Conservation (phyloP, 805 yeast species). For the Kodamaea hsintzibuensis region DNA sequence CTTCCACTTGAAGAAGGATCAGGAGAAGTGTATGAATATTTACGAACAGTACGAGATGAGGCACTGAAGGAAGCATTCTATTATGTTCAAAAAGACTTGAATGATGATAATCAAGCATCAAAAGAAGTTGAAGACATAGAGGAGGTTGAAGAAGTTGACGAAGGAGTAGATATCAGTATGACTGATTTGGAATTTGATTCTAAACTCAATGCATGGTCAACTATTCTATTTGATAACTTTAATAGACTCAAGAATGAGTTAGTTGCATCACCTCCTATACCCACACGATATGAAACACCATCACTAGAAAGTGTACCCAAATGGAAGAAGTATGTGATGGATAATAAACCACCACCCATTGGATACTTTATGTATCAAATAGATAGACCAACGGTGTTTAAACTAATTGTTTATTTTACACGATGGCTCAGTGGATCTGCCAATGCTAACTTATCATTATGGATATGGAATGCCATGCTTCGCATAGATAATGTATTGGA, state of each 20-base stretch:
- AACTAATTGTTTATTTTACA: conserved; percentile 34
- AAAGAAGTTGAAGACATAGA: not conserved
- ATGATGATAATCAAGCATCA: not conserved
- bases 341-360: conserved; percentile 30
- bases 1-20: conserved; percentile 19
- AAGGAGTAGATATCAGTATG: conserved; percentile 4
- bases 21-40: conserved; percentile 23
- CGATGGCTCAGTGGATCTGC: conserved; percentile 38
- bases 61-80: conserved; percentile 24
- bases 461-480: conserved; percentile 38
- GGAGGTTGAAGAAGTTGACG: conserved; percentile 8
- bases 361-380: conserved; percentile 20
- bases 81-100: conserved; percentile 12
- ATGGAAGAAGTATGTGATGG: conserved; percentile 35
- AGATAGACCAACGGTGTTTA: conserved; percentile 35
- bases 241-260: conserved; percentile 9
- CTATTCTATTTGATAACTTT: conserved; percentile 11
- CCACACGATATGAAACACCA: not conserved
- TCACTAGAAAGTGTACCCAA: conserved; percentile 20
- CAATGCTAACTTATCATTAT: conserved; percentile 27
- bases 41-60: conserved; percentile 31
- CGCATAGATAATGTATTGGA: conserved; percentile 38
- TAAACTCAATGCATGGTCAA: conserved; percentile 9
- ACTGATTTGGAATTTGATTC: not conserved
- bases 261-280: not conserved